phyloP scores from a whole-genome alignment of 2,329 filamentous ascomycete genomes.

The Cercospora sp. region DNA sequence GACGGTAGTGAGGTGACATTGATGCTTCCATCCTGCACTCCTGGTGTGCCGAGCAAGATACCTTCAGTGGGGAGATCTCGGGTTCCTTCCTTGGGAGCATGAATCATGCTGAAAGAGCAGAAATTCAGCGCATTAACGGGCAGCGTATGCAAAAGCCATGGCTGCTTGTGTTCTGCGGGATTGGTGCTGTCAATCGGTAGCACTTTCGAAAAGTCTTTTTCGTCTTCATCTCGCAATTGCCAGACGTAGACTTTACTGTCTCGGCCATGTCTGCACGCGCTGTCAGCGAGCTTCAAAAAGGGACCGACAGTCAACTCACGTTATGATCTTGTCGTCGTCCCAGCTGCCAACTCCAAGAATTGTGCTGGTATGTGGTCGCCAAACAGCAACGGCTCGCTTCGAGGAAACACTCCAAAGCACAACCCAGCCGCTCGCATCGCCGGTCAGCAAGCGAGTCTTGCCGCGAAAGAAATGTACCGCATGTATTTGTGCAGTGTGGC shows the following conservation, averaged over 20 bases:
- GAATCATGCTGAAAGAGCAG: conserved; percentile 73
- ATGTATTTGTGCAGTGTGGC: conserved; percentile 80
- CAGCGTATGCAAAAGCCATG: conserved; percentile 83
- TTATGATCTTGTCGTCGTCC: conserved; percentile 73
- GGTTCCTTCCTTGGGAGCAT: conserved; percentile 19
- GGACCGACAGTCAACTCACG: conserved; percentile 54
- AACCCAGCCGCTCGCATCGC: conserved; percentile 87
- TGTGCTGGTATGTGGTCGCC: conserved; percentile 78
- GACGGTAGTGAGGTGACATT: conserved; percentile 83
- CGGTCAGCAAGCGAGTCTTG: conserved; percentile 78
- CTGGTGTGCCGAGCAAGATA: conserved; percentile 74
- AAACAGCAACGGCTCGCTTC: conserved; percentile 79
- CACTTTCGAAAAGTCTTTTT: conserved; percentile 63
- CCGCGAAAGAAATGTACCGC: conserved; percentile 68
- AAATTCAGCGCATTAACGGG: conserved; percentile 95
- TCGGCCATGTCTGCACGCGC: conserved; percentile 70
- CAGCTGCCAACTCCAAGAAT: conserved; percentile 75
- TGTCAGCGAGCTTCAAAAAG: conserved; percentile 8
- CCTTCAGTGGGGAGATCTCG: conserved; percentile 29
- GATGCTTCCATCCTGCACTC: conserved; percentile 56
- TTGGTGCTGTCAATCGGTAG: conserved; percentile 66
- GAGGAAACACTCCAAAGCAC: conserved; percentile 81
- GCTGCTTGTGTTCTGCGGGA: conserved; percentile 57
- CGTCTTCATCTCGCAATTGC: conserved; percentile 65
- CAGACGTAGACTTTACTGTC: conserved; percentile 86